A percentile compares a stretch with the other conserved stretches of the same genome.
phyloP scores from a whole-genome alignment of 148 eudicot genomes.

The Silene conica region DNA sequence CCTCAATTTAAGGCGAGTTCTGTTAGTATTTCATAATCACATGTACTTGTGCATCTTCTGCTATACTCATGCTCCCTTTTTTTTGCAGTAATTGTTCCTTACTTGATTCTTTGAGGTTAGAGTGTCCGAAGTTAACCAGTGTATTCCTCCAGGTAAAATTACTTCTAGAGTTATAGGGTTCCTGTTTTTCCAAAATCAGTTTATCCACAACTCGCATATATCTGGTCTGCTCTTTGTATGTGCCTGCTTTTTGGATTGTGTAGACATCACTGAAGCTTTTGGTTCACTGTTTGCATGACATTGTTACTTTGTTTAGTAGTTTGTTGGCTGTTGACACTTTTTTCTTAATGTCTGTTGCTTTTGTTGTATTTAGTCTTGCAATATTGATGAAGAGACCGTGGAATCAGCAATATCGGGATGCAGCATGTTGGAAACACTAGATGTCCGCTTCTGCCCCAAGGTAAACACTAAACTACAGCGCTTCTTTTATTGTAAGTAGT shows the following conservation, averaged over 20 bases:
- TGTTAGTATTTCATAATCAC: background rate
- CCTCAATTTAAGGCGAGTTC: constrained; percentile 76
- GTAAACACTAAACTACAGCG: constrained; percentile 26
- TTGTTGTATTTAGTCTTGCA: constrained; percentile 57
- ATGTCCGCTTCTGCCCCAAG: constrained; percentile 87
- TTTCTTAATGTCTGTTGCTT: background rate
- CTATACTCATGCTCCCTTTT: constrained; percentile 4
- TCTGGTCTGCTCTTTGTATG: background rate
- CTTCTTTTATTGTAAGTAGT: background rate
- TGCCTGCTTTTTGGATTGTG: background rate
- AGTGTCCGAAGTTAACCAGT: constrained; percentile 74
- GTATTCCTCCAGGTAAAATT: constrained; percentile 78
- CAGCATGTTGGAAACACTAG: constrained; percentile 78
- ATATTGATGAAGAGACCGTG: constrained; percentile 61
- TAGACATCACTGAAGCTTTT: background rate
- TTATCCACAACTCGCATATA: background rate
- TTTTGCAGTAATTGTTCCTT: constrained; percentile 72
- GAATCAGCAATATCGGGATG: constrained; percentile 73
- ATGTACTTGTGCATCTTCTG: background rate
- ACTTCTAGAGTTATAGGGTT: background rate
- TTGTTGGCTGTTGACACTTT: background rate
- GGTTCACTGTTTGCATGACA: background rate
- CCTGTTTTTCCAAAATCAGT: background rate
- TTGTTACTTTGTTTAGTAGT: background rate
- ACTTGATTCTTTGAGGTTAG: constrained; percentile 69